Percentiles rank a stretch among this genome's conserved stretches.
Evolutionary conservation across 805 yeast species (phyloP).

Genomic region (Yarrowia sp.): DNA sequence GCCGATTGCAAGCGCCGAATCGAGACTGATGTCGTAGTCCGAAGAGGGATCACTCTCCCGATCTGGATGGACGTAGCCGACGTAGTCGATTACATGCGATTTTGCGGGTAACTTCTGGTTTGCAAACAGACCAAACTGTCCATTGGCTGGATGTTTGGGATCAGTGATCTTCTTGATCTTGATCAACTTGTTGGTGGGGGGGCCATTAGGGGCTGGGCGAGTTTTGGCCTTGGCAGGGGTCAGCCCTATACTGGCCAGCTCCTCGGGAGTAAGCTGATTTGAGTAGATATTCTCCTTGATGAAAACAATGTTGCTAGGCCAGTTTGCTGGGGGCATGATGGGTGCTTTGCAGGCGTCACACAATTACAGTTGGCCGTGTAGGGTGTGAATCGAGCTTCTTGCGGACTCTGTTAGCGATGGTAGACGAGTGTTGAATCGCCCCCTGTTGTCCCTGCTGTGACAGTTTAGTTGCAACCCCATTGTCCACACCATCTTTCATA

Average conservation of each 20-base stretch:
- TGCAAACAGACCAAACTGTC: slow-evolving; percentile 32
- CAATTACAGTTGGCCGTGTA: too few relatives aligned
- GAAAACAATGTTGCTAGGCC: slow-evolving; percentile 29
- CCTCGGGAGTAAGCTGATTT: slow-evolving; percentile 26
- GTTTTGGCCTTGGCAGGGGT: neutral
- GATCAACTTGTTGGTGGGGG: slow-evolving; percentile 25
- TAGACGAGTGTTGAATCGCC: neutral
- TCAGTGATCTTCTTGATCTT: slow-evolving; percentile 29
- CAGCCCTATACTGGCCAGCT: slow-evolving; percentile 26
- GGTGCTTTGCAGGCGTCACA: neutral
- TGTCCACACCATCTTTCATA: too few relatives aligned
- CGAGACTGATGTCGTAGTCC: slow-evolving; percentile 30
- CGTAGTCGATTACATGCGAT: slow-evolving; percentile 30
- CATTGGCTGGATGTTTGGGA: slow-evolving; percentile 30
- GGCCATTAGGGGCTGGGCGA: neutral
- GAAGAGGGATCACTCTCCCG: slow-evolving; percentile 29
- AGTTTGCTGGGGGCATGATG: slow-evolving; percentile 28
- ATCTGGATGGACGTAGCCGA: slow-evolving; percentile 30
- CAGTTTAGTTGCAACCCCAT: neutral
- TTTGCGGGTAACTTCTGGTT: slow-evolving; percentile 27
- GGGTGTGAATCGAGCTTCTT: too few relatives aligned
- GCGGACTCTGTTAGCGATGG: too few relatives aligned
- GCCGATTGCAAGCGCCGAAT: slow-evolving; percentile 27
- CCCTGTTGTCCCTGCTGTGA: neutral
- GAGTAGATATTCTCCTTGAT: slow-evolving; percentile 28